Conservation (phyloP, 306 rosid genomes). For the Albizia julibrissin region DNA sequence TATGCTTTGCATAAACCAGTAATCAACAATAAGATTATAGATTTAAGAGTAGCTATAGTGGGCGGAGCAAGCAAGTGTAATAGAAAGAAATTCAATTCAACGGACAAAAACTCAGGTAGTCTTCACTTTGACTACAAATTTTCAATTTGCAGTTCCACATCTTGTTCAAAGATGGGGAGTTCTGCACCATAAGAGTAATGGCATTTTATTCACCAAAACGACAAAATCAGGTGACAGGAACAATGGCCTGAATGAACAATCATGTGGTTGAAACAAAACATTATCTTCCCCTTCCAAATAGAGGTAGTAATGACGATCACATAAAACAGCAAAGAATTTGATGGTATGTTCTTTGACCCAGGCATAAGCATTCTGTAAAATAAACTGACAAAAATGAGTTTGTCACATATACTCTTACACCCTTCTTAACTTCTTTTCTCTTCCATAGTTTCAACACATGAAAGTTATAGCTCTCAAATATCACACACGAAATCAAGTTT, state of each 20-base stretch:
- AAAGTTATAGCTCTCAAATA: conserved; percentile 17
- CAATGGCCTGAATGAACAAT: not conserved
- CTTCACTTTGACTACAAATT: not conserved
- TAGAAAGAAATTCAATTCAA: not conserved
- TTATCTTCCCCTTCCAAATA: not conserved
- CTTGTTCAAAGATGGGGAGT: not conserved
- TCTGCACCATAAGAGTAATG: not conserved
- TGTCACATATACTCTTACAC: not conserved
- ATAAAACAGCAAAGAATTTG: not conserved
- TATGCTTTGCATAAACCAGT: not conserved
- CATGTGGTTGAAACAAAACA: not conserved
- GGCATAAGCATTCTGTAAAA: not conserved
- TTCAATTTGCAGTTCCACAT: not conserved
- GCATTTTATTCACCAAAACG: not conserved
- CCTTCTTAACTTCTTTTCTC: not conserved
- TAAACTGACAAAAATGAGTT: not conserved
- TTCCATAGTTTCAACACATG: not conserved
- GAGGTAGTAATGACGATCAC: not conserved
- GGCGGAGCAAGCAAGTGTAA: not conserved
- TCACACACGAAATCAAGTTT: conserved; percentile 11
- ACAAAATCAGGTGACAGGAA: not conserved
- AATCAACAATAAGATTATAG: not conserved
- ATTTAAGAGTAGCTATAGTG: conserved; percentile 15
- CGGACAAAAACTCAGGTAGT: not conserved
- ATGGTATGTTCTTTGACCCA: not conserved